phyloP scores from a whole-genome alignment of 2,329 filamentous ascomycete species.

The Cordyceps farinosa region DNA sequence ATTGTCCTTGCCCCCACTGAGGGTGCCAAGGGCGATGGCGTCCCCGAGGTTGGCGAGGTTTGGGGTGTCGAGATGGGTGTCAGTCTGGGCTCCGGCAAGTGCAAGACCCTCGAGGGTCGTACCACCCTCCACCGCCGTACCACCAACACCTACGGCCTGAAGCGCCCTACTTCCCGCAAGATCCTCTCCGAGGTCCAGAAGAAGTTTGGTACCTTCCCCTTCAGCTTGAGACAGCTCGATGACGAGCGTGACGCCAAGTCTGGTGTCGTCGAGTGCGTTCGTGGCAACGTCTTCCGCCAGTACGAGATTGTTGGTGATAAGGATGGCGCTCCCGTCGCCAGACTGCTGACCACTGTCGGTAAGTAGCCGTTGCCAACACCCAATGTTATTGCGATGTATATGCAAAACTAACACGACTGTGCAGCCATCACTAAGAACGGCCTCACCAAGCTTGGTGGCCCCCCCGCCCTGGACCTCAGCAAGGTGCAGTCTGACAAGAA shows the following conservation, averaged over 20 bases:
- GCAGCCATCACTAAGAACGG: constrained; percentile 97
- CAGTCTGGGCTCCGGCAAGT: constrained; percentile 86
- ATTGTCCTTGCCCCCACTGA: constrained; percentile 87
- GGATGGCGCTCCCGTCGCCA: constrained; percentile 77
- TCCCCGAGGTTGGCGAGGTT: constrained; percentile 84
- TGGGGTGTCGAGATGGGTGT: constrained; percentile 98
- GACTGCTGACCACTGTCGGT: constrained; percentile 91
- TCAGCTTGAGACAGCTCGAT: constrained; percentile 93
- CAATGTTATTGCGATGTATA: not conserved
- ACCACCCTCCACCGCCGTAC: constrained; percentile 92
- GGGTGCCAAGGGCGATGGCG: constrained; percentile 84
- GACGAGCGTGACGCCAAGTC: constrained; percentile 95
- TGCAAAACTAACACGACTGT: constrained; percentile 14
- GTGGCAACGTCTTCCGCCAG: constrained; percentile 85
- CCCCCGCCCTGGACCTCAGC: constrained; percentile 70
- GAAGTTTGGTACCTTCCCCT: constrained; percentile 97
- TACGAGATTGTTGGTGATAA: constrained; percentile 97
- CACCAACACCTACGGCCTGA: constrained; percentile 84
- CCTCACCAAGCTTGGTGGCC: constrained; percentile 76
- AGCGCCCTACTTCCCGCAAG: constrained; percentile 89
- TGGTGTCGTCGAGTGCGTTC: constrained; percentile 93
- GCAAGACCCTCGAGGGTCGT: constrained; percentile 85
- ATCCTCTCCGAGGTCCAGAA: constrained; percentile 91
- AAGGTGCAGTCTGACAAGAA: constrained; percentile 96
- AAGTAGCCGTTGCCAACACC: constrained; percentile 40